phyloP scores from a whole-genome alignment of 345 rosid genomes.

The Mangifera indica region DNA sequence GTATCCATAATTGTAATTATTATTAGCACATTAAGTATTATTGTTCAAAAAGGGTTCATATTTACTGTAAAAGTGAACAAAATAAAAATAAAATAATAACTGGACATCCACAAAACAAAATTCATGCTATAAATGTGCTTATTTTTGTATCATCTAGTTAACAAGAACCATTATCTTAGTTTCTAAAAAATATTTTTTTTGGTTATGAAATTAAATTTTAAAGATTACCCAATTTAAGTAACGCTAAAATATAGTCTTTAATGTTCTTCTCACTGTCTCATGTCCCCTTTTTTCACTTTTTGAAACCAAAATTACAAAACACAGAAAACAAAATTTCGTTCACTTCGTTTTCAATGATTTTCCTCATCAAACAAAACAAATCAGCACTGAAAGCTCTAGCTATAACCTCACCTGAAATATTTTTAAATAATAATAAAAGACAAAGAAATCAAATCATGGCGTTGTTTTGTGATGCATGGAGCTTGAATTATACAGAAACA shows the following conservation, averaged over 20 bases:
- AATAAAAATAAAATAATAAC: too few relatives aligned
- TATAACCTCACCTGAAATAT: not conserved
- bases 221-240: not conserved
- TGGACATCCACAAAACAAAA: not conserved
- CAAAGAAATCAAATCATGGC: not conserved
- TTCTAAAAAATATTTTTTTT: too few relatives aligned
- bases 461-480: not conserved
- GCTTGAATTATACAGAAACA: conserved; percentile 2
- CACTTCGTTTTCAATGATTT: not conserved
- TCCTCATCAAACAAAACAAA: not conserved
- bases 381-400: not conserved
- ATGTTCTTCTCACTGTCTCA: not conserved
- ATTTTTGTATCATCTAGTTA: not conserved
- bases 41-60: too few relatives aligned
- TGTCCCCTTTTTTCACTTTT: not conserved
- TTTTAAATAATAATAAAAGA: not conserved
- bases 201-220: not conserved
- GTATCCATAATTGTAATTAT: too few relatives aligned
- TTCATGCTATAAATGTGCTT: not conserved
- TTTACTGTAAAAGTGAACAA: not conserved
- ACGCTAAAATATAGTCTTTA: not conserved
- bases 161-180: not conserved
- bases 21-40: too few relatives aligned
- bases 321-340: not conserved
- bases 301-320: not conserved